phyloP scores from a whole-genome alignment of 2,329 filamentous ascomycete species.

The Fusarium heterosporum region DNA sequence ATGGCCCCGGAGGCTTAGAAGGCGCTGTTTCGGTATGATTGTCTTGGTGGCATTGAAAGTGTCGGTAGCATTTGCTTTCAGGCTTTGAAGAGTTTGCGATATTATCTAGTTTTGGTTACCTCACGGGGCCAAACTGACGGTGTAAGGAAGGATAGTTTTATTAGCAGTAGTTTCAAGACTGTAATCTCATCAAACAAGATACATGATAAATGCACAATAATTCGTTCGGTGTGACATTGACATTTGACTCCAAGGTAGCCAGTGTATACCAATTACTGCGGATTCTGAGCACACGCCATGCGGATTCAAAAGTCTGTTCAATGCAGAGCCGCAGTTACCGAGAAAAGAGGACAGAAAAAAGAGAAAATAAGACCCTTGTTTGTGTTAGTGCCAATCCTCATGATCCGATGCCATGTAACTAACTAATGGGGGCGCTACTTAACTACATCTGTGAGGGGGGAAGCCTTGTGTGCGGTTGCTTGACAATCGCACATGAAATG shows the following conservation, averaged over 20 bases:
- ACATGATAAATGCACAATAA: conserved; percentile 2
- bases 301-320: background rate
- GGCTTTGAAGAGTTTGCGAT: conserved; percentile 20
- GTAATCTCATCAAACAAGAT: conserved; percentile 27
- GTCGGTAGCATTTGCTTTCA: conserved; percentile 34
- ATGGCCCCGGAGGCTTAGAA: conserved; percentile 28
- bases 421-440: no score
- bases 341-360: conserved; percentile 8
- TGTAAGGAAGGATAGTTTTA: conserved; percentile 36
- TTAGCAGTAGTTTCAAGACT: conserved; percentile 38
- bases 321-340: background rate
- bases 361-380: conserved; percentile 1
- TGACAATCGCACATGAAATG: background rate
- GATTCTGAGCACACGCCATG: no score
- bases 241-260: background rate
- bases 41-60: conserved; percentile 13
- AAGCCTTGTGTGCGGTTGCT: background rate
- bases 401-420: conserved; percentile 26
- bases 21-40: conserved; percentile 18
- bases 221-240: conserved; percentile 2
- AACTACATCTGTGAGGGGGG: background rate
- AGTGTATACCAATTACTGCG: no score
- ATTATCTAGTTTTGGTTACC: conserved; percentile 36
- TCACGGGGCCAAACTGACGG: conserved; percentile 45
- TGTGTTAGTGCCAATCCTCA: background rate